Conservation (phyloP, 2,329 filamentous ascomycete species). For the Penicillium digitatum region DNA sequence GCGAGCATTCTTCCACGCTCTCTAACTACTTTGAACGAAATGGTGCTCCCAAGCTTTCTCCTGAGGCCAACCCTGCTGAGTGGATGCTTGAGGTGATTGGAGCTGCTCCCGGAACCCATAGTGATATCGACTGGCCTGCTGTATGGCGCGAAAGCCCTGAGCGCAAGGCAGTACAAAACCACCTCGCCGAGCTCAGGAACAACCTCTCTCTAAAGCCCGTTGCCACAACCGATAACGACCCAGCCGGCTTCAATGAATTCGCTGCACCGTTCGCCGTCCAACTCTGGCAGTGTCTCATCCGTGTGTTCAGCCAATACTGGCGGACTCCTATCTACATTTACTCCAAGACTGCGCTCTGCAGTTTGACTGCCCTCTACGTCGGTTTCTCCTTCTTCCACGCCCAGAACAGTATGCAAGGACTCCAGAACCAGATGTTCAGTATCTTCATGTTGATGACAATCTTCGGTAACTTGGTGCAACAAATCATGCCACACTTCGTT, state of each 20-base stretch:
- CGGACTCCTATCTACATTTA: constrained; percentile 86
- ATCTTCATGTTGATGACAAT: constrained; percentile 83
- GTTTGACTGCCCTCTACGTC: constrained; percentile 67
- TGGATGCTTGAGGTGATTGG: constrained; percentile 63
- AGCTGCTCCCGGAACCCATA: constrained; percentile 60
- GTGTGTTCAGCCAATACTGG: constrained; percentile 91
- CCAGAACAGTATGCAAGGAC: constrained; percentile 68
- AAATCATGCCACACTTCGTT: constrained; percentile 59
- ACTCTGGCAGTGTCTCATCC: constrained; percentile 62
- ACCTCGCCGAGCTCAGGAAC: constrained; percentile 52
- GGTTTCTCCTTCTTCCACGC: constrained; percentile 79
- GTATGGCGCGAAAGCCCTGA: constrained; percentile 60
- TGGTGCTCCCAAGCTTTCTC: constrained; percentile 57
- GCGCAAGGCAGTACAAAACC: constrained; percentile 53
- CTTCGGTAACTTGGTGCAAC: constrained; percentile 58
- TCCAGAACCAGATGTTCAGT: constrained; percentile 87
- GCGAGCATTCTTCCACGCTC: constrained; percentile 55
- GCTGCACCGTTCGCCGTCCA: constrained; percentile 70
- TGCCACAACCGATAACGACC: constrained; percentile 39
- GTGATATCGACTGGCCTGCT: constrained; percentile 63
- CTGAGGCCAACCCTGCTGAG: constrained; percentile 68
- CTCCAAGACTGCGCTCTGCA: constrained; percentile 68
- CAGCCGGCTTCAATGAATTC: constrained; percentile 68
- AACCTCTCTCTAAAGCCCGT: constrained; percentile 41
- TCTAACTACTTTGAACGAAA: constrained; percentile 62